Percentiles rank a stretch among this genome's conserved stretches.
These are phyloP conservation scores for Flaveria ramosissima DNA, from an alignment of 129 eudicot species.

Conservation along the genomic window DNA sequence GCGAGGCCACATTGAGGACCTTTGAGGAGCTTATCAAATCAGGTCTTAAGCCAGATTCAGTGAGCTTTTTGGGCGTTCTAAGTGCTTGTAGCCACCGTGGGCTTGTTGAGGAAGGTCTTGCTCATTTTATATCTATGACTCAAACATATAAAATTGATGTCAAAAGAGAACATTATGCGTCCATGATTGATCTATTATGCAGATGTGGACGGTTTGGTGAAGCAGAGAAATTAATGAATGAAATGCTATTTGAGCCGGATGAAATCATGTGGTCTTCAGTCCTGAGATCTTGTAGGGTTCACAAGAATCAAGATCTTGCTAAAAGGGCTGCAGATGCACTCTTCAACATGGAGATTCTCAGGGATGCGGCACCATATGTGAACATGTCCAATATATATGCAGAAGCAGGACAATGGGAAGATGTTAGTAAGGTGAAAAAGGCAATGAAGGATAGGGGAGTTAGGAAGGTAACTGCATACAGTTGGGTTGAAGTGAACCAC, in stretches of 20 bases:
- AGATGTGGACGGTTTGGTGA: conserved; percentile 63
- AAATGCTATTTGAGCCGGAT: conserved; percentile 75
- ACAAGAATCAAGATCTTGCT: conserved; percentile 75
- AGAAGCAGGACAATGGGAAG: conserved; percentile 75
- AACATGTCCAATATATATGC: conserved; percentile 80
- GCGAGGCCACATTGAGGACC: conserved; percentile 59
- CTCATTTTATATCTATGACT: conserved; percentile 58
- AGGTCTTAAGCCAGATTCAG: conserved; percentile 65
- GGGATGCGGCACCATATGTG: conserved; percentile 77
- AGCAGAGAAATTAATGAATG: conserved; percentile 61
- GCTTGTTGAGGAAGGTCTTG: conserved; percentile 62
- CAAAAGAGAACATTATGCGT: conserved; percentile 70
- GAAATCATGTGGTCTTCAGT: conserved; percentile 82
- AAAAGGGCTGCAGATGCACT: conserved; percentile 64
- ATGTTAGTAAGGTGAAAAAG: conserved; percentile 61
- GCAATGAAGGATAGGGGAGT: conserved; percentile 81
- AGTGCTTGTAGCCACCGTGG: conserved; percentile 82
- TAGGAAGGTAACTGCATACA: conserved; percentile 65
- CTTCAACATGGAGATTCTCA: conserved; percentile 52
- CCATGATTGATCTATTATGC: conserved; percentile 68
- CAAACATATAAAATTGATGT: conserved; percentile 41
- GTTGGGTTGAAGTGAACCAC: conserved; percentile 78
- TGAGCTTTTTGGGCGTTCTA: conserved; percentile 63
- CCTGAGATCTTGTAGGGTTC: conserved; percentile 71
- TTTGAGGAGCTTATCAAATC: conserved; percentile 60